phyloP scores from a whole-genome alignment of 1,284 basidiomycete species.

The Puccinia polysora region DNA sequence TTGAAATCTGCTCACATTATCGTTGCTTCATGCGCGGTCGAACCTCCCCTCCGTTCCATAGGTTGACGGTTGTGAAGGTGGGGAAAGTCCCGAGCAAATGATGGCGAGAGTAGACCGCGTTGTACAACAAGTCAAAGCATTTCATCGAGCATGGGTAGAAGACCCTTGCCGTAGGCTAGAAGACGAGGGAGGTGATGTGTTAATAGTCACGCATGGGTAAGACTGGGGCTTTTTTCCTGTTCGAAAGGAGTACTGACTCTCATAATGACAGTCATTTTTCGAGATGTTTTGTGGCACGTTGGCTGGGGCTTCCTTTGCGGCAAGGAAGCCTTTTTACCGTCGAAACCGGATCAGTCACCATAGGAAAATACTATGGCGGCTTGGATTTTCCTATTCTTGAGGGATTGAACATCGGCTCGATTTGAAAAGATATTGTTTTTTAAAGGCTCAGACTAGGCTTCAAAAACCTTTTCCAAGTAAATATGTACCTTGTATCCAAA shows the following conservation, averaged over 20 bases:
- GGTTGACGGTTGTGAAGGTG: constrained; percentile 40
- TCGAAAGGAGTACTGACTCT: background rate
- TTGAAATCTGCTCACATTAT: too few relatives aligned
- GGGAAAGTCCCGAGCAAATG: constrained; percentile 18
- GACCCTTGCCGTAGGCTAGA: constrained; percentile 45
- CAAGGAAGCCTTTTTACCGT: constrained; percentile 49
- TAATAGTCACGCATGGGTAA: constrained; percentile 50
- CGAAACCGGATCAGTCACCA: constrained; percentile 46
- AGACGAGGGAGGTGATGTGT: constrained; percentile 49
- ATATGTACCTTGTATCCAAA: too few relatives aligned
- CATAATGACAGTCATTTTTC: constrained; percentile 18
- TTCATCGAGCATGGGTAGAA: constrained; percentile 46
- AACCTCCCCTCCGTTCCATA: background rate
- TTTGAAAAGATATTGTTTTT: background rate
- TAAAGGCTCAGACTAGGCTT: too few relatives aligned
- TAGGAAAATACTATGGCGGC: constrained; percentile 25
- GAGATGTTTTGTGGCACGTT: constrained; percentile 48
- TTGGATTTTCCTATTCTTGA: constrained; percentile 19
- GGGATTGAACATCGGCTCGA: constrained; percentile 33
- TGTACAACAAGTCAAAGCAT: constrained; percentile 45
- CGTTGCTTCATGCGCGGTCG: too few relatives aligned
- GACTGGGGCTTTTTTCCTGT: background rate
- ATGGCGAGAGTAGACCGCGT: constrained; percentile 28
- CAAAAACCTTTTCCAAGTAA: too few relatives aligned
- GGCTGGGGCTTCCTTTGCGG: constrained; percentile 47